Percentiles rank a stretch among this genome's conserved stretches.
These are phyloP conservation scores for Pisolithus tinctorius DNA, from an alignment of 768 basidiomycete species.

Conservation along the genomic window DNA sequence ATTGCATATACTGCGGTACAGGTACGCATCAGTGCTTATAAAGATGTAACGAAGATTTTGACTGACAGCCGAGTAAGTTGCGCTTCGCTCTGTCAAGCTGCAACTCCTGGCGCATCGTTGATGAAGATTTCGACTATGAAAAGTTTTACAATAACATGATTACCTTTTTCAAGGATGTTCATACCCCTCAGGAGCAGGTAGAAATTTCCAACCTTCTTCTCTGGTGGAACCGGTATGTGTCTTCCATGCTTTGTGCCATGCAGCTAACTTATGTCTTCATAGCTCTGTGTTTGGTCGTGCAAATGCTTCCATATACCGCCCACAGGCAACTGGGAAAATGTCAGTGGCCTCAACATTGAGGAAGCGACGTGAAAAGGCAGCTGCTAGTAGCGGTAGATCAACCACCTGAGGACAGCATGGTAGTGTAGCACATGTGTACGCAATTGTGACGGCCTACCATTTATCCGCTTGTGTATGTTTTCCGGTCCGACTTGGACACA, in stretches of 20 bases:
- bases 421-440: no score
- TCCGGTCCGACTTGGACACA: no score
- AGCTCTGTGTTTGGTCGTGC: constrained; percentile 6
- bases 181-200: constrained; percentile 35
- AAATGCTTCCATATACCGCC: constrained; percentile 21
- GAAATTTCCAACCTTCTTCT: constrained; percentile 33
- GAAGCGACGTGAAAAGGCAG: no score
- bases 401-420: no score
- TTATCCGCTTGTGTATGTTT: no score
- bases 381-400: no score
- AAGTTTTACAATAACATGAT: constrained; percentile 47
- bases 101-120: constrained; percentile 1
- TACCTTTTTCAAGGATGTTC: constrained; percentile 49
- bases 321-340: constrained; percentile 35
- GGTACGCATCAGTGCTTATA: constrained; percentile 8
- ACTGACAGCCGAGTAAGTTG: constrained; percentile 3
- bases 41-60: background rate
- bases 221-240: constrained; percentile 8
- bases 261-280: no score
- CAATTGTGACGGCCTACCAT: no score
- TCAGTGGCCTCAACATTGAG: no score
- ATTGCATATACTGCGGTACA: constrained; percentile 22
- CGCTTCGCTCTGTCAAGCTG: constrained; percentile 9
- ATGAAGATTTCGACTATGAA: constrained; percentile 11
- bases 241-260: constrained; percentile 9